Evolutionary conservation across 2,329 filamentous ascomycete genomes (phyloP), one percentile per base, ranked within the genome.

Genomic region (Rutstroemia sydowiana): DNA sequence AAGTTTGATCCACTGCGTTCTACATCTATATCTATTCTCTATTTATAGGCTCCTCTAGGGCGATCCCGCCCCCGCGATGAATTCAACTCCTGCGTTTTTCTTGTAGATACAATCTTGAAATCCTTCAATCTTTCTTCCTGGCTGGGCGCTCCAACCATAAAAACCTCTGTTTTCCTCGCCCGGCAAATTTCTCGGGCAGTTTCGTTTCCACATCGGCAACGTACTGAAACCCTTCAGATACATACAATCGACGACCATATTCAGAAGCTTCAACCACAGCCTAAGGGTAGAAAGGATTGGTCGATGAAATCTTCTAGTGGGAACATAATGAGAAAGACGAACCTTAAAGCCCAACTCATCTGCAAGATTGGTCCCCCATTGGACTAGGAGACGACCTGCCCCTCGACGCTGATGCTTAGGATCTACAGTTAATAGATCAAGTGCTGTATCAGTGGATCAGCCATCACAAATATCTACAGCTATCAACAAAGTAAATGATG

Each of bases 271-370:
- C 42, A 2, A 45, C 42, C n/a, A 32, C 42, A 18, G 42, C 26
- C 42, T 45, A 5, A 41, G 13, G 1, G 11, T 9, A 9, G 16
- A 41, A 34, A 11, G 32, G 13, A 11, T 34, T 11, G 13, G 32
- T 4, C 14, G 32, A 34, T 4, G 11, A 34, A 34, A 34, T 5
- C 32, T 34, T 34, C 13, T 5, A 5, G 10, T 41, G 21, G 11
- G 7, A 20, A 26, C 10, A 14, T 14, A 18, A 5, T 10, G 7
- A 20, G 3, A 23, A 41, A 41, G 26, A 20, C 42, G 16, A 31
- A 45, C 42, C 42, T n/a, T 45, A 23, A 45, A 45, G 28, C 42
- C 42, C 10, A 45, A 13, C 28, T 45, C 42, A 45, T 45, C 42
- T 11, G 42, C 42, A 10, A 31, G n/a, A n/a, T 30, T 18, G 20